phyloP scores from a whole-genome alignment of 768 basidiomycete species.

The Podaxis rugospora region DNA sequence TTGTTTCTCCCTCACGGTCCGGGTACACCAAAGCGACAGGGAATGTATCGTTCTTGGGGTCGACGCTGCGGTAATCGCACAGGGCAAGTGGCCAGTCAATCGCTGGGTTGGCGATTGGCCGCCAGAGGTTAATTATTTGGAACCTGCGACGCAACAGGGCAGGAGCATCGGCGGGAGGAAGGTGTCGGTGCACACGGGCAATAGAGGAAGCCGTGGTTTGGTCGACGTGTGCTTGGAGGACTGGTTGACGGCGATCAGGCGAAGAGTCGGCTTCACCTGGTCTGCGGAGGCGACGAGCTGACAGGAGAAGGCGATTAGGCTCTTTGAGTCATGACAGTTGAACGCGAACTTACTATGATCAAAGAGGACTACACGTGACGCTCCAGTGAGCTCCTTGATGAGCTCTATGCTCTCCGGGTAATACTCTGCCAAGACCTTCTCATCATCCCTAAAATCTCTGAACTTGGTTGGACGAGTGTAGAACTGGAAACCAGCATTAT shows the following conservation, averaged over 20 bases:
- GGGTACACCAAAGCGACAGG: conserved; percentile 44
- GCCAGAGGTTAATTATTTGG: conserved; percentile 61
- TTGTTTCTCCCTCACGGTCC: conserved; percentile 49
- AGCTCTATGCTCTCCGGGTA: conserved; percentile 54
- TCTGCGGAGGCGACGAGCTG: conserved; percentile 44
- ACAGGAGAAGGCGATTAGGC: neutral
- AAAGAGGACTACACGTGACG: conserved; percentile 52
- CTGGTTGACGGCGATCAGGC: conserved; percentile 40
- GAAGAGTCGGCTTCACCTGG: conserved; percentile 31
- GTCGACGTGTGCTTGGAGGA: conserved; percentile 45
- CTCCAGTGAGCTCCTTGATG: conserved; percentile 54
- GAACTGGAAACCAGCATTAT: conserved; percentile 48
- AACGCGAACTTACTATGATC: conserved; percentile 47
- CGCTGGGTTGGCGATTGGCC: conserved; percentile 45
- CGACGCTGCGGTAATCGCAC: conserved; percentile 46
- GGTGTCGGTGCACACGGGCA: conserved; percentile 45
- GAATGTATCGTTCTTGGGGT: conserved; percentile 35
- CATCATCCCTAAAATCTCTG: conserved; percentile 31
- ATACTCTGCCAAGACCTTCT: conserved; percentile 47
- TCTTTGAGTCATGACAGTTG: neutral
- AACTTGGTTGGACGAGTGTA: conserved; percentile 32
- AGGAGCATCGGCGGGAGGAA: conserved; percentile 40
- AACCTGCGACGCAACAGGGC: conserved; percentile 42
- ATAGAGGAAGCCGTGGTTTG: conserved; percentile 42
- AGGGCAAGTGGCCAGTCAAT: conserved; percentile 47